Evolutionary conservation across 2,329 filamentous ascomycete genomes (phyloP), one percentile per base, ranked within the genome.

Genomic region (Volutella citrinella): DNA sequence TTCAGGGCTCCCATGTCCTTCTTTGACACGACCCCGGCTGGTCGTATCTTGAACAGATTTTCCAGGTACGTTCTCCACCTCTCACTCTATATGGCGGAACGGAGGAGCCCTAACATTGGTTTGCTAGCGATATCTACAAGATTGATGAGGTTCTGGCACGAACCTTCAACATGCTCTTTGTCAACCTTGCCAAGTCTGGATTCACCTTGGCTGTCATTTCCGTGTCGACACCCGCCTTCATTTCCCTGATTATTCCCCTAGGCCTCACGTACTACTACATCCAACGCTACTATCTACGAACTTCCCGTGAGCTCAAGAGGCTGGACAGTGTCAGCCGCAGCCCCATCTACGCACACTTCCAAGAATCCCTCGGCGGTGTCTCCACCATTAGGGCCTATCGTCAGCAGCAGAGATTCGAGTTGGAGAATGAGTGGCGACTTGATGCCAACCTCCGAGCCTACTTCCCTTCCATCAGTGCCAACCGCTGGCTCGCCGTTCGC

Each of bases 1-100:
- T 98, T 98, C 74, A 79, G 93, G 48, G 94, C 89, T 22, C 94
- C 93, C 34, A 98, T 98, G 93, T 93, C 82, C 51, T 98, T 98
- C 67, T 98, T 98, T 52, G 94, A 98, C 60, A 95, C 90, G 1
- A 98, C 93, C 3, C 93, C 93, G 4, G 84, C 90, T 43, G 93
- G 93, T n/a, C 82, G 94, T 37, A 96, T 98, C 53, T 71, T 98
- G 40, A 98, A 98, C 61, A 78, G 93, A 34, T 98, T 98, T 63
- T 97, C 91, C 12, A 94, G 84, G 82, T 86, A 63, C 45, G 78
- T 67, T 29, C 17, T 30, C 7, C 33, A 14, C 10, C 11, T 19
- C 11, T n/a, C 17, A 8, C 16, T 10, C 21, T 7, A 20, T 16
- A 12, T 26, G 13, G 14, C 11, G 5, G 12, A 27, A 24, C 17